A percentile compares a stretch with the other conserved stretches of the same genome.
Evolutionary conservation across 345 rosid genomes (phyloP).

Genomic region (Dovyalis caffra): DNA sequence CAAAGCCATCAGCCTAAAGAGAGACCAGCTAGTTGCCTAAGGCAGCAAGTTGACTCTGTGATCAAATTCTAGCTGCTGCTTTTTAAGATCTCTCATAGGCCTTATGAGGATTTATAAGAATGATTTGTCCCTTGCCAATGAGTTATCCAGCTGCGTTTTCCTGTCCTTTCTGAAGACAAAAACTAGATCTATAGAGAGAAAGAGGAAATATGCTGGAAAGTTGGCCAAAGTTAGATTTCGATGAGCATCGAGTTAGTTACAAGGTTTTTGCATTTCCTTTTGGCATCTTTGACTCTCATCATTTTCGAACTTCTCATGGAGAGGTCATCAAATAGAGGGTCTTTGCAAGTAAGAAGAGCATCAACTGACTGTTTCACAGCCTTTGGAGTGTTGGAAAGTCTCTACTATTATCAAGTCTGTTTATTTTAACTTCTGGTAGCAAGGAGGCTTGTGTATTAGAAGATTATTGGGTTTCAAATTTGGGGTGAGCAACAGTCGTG

Average conservation of each 20-base stretch:
- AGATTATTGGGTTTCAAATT: neutral
- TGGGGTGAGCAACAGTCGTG: neutral
- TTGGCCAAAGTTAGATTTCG: neutral
- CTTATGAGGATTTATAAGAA: neutral
- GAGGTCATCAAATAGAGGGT: neutral
- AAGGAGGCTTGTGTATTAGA: neutral
- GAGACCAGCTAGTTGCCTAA: too few relatives aligned
- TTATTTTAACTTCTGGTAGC: too few relatives aligned
- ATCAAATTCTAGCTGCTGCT: neutral
- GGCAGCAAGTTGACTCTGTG: neutral
- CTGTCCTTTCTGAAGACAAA: neutral
- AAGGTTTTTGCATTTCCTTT: neutral
- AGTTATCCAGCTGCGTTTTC: neutral
- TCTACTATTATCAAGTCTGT: neutral
- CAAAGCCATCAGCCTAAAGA: too few relatives aligned
- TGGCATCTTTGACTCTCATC: neutral
- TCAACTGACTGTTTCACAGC: neutral
- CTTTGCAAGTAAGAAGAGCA: neutral
- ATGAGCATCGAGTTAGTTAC: too few relatives aligned
- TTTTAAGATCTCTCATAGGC: neutral
- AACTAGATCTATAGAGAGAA: neutral
- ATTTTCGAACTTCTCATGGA: neutral
- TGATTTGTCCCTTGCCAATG: neutral
- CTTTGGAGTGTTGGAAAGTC: neutral
- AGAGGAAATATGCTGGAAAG: neutral